Percentiles rank a stretch among this genome's conserved stretches.
Conservation (phyloP, 257 asterid genomes). For the Coffea canephora region DNA sequence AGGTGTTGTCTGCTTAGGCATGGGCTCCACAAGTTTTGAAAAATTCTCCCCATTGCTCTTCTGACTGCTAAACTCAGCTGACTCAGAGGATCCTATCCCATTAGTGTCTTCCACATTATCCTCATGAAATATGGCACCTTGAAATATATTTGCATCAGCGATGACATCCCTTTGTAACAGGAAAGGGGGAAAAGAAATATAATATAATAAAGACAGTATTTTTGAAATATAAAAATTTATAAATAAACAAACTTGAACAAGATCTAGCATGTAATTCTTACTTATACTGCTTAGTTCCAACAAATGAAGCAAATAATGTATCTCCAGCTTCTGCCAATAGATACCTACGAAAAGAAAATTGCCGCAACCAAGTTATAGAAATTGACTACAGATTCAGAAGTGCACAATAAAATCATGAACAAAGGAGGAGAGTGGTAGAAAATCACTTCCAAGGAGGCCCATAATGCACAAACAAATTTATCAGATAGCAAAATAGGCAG, state of each 20-base stretch:
- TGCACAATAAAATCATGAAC: neutral
- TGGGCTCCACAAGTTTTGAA: conserved; percentile 40
- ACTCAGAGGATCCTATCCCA: conserved; percentile 42
- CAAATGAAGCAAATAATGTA: conserved; percentile 93
- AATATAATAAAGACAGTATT: conserved; percentile 43
- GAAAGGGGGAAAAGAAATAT: conserved; percentile 52
- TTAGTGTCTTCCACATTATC: conserved; percentile 44
- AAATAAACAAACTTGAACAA: conserved; percentile 17
- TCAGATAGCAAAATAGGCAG: neutral
- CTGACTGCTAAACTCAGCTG: conserved; percentile 30
- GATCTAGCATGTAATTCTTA: conserved; percentile 34
- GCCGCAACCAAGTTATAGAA: neutral
- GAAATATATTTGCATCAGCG: conserved; percentile 99
- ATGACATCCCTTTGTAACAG: conserved; percentile 92
- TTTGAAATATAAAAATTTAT: conserved; percentile 19
- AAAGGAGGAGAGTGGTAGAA: neutral
- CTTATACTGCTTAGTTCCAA: conserved; percentile 98
- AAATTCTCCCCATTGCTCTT: conserved; percentile 45
- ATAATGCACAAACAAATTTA: too few species aligned
- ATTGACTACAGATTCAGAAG: neutral
- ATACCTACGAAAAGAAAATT: conserved; percentile 51
- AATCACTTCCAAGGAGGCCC: neutral
- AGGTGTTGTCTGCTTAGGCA: conserved; percentile 48
- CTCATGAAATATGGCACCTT: conserved; percentile 99
- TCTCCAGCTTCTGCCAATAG: conserved; percentile 96